A percentile compares a stretch with the other conserved stretches of the same genome.
These are phyloP conservation scores for Radiomyces spectabilis DNA, from an alignment of 192 early-diverging fungal genomes.

Conservation along the genomic window DNA sequence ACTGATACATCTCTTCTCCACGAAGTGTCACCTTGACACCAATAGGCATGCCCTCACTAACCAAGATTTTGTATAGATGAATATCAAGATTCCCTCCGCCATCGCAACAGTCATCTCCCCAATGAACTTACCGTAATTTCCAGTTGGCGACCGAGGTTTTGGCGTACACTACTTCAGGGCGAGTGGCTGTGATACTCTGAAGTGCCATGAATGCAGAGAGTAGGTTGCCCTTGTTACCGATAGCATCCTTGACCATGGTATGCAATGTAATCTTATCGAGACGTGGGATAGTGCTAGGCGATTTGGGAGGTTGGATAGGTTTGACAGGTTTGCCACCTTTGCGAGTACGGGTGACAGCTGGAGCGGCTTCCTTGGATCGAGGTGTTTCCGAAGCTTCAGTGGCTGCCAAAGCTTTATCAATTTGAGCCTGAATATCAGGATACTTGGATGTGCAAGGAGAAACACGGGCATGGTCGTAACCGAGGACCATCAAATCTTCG, in stretches of 20 bases:
- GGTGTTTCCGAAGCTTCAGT: not conserved
- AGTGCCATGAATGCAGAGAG: constrained; percentile 88
- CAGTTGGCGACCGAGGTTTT: constrained; percentile 69
- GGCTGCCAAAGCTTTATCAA: constrained; percentile 11
- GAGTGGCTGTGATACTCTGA: constrained; percentile 77
- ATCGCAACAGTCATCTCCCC: no score
- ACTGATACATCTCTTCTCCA: constrained; percentile 85
- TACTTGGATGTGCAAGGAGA: constrained; percentile 18
- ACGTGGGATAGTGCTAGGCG: constrained; percentile 55
- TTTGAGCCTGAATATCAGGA: constrained; percentile 21
- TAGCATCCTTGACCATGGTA: constrained; percentile 81
- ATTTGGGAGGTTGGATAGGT: constrained; percentile 50
- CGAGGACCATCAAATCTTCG: constrained; percentile 48
- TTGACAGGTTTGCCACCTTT: constrained; percentile 41
- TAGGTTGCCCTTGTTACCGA: constrained; percentile 82
- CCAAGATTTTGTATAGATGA: not conserved
- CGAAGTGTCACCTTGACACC: constrained; percentile 73
- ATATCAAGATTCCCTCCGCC: no score
- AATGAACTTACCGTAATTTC: constrained; percentile 74
- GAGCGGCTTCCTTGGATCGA: not conserved
- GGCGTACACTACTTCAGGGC: constrained; percentile 76
- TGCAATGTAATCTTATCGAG: constrained; percentile 73
- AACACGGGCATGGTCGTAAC: constrained; percentile 38
- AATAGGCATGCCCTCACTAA: constrained; percentile 72
- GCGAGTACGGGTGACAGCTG: constrained; percentile 17